These are phyloP conservation scores for Ogataea dorogensis DNA, from an alignment of 805 yeast genomes.

Conservation along the genomic window DNA sequence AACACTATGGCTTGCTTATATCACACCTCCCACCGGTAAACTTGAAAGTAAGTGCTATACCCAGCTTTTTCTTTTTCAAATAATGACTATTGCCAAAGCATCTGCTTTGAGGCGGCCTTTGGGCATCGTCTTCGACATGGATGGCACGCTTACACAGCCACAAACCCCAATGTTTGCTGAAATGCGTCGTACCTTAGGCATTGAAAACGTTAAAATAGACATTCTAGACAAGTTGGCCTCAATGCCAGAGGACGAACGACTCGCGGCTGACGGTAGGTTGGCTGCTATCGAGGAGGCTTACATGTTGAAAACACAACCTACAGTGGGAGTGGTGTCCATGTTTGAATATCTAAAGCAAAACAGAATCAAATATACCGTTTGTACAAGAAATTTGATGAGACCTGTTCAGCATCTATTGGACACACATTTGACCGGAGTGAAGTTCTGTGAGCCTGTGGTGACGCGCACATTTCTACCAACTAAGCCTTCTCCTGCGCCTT, in stretches of 20 bases:
- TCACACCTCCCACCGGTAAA: slow-evolving; percentile 5
- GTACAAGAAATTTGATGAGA: slow-evolving; percentile 55
- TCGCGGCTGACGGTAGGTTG: slow-evolving; percentile 45
- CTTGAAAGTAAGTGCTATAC: background rate
- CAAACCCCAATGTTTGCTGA: slow-evolving; percentile 47
- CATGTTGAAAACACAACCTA: slow-evolving; percentile 56
- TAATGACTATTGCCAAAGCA: slow-evolving; percentile 2
- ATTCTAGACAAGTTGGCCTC: slow-evolving; percentile 50
- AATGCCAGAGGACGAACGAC: slow-evolving; percentile 39
- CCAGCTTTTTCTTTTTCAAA: background rate
- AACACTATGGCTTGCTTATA: background rate
- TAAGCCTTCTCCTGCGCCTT: slow-evolving; percentile 65
- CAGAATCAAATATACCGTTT: slow-evolving; percentile 49
- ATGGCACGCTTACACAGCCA: slow-evolving; percentile 70
- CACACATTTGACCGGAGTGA: slow-evolving; percentile 38
- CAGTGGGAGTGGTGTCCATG: slow-evolving; percentile 44
- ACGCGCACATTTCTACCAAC: slow-evolving; percentile 68
- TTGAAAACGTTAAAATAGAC: slow-evolving; percentile 43
- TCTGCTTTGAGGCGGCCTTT: slow-evolving; percentile 4
- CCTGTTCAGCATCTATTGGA: slow-evolving; percentile 55
- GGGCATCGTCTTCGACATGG: slow-evolving; percentile 76
- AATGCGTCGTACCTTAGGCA: slow-evolving; percentile 60
- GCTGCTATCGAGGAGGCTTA: slow-evolving; percentile 58
- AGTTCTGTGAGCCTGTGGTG: slow-evolving; percentile 48
- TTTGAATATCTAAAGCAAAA: slow-evolving; percentile 33